phyloP scores from a whole-genome alignment of 495 filamentous ascomycete species.

The Penicillium taxi region DNA sequence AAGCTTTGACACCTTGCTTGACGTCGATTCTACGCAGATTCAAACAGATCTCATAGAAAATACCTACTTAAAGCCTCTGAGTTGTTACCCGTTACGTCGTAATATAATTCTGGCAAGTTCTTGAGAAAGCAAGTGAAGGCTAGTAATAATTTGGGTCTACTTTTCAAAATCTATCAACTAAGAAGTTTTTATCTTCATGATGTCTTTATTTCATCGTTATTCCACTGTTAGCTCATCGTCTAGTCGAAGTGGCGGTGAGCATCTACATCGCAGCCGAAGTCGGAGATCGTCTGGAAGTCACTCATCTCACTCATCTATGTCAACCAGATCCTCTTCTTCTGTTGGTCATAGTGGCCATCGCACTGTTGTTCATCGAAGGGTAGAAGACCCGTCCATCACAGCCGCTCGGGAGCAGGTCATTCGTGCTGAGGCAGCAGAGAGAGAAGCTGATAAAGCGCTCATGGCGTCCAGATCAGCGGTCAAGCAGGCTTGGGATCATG shows the following conservation, averaged over 20 bases:
- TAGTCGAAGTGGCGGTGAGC: conserved; percentile 11
- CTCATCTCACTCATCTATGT: conserved; percentile 8
- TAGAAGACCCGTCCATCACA: conserved; percentile 51
- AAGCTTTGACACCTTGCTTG: too few species aligned
- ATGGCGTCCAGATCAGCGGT: conserved; percentile 48
- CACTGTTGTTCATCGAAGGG: conserved; percentile 38
- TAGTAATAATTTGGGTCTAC: too few species aligned
- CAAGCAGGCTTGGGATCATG: conserved; percentile 53
- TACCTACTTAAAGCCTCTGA: too few species aligned
- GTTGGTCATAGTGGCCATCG: conserved; percentile 28
- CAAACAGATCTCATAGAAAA: too few species aligned
- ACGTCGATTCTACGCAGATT: too few species aligned
- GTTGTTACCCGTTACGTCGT: too few species aligned
- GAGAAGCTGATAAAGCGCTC: conserved; percentile 54
- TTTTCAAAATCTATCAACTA: too few species aligned
- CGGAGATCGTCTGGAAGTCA: conserved; percentile 9
- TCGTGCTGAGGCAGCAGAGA: conserved; percentile 51
- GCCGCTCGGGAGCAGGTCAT: conserved; percentile 50
- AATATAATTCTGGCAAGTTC: too few species aligned
- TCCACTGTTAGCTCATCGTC: conserved; percentile 16
- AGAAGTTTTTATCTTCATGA: neutral
- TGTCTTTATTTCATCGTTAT: conserved; percentile 21
- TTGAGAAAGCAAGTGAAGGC: too few species aligned
- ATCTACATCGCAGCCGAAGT: conserved; percentile 4
- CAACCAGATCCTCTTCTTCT: conserved; percentile 9